Percentiles rank a stretch among this genome's conserved stretches.
Conservation (phyloP, 352 stramenopile species). For the Peronospora destructor region DNA sequence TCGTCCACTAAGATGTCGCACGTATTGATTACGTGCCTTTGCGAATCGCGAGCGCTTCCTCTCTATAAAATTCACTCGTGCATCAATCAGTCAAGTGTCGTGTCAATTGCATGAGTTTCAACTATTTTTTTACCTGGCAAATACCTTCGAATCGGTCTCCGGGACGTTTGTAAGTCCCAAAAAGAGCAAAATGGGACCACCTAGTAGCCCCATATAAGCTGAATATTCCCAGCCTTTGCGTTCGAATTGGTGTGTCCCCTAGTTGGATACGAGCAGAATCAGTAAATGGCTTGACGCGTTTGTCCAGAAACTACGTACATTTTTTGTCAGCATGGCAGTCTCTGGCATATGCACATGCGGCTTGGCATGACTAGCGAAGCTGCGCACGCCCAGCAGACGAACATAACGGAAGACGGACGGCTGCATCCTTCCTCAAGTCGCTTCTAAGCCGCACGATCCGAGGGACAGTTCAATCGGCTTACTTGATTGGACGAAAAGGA, state of each 20-base stretch:
- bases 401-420: constrained; percentile 21
- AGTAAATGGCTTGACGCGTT: not conserved
- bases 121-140: constrained; percentile 41
- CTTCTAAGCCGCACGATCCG: constrained; percentile 21
- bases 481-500: constrained; percentile 22
- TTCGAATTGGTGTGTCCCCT: constrained; percentile 75
- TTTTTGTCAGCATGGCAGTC: constrained; percentile 84
- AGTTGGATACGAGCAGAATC: not conserved
- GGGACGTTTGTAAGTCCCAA: constrained; percentile 72
- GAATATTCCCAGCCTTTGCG: constrained; percentile 83
- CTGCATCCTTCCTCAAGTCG: constrained; percentile 14
- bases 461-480: constrained; percentile 1
- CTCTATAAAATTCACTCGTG: constrained; percentile 26
- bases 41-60: constrained; percentile 51
- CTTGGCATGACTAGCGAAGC: constrained; percentile 49
- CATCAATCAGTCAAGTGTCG: not conserved
- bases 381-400: constrained; percentile 32
- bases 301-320: constrained; percentile 35
- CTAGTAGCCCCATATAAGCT: constrained; percentile 67
- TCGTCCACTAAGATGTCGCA: constrained; percentile 39
- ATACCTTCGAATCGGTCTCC: constrained; percentile 80
- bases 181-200: constrained; percentile 63
- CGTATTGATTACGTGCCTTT: constrained; percentile 40
- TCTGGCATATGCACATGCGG: constrained; percentile 73
- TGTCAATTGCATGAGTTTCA: not conserved